Evolutionary conservation across 345 rosid genomes (phyloP).

Genomic region (Eucalyptus paniculata): DNA sequence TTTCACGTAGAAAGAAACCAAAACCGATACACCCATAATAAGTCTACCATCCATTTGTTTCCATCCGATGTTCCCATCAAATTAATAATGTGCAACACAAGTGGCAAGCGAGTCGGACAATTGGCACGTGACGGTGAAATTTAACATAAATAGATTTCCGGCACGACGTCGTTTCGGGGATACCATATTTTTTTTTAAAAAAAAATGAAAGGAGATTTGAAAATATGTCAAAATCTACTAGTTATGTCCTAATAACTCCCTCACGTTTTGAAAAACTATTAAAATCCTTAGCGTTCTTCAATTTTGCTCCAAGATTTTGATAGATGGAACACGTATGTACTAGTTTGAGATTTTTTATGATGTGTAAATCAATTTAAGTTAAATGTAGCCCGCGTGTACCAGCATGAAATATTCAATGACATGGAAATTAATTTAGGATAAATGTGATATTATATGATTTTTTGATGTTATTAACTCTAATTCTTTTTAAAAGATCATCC

Average conservation of each 20-base stretch:
- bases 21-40: background rate
- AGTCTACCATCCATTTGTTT: too few species aligned
- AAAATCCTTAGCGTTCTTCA: too few species aligned
- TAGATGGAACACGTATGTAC: background rate
- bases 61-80: too few species aligned
- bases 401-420: background rate
- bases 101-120: background rate
- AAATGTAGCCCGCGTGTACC: too few species aligned
- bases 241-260: background rate
- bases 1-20: too few species aligned
- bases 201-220: background rate
- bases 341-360: too few species aligned
- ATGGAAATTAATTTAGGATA: too few species aligned
- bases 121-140: background rate
- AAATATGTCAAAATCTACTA: background rate
- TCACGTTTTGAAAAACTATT: background rate
- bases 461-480: background rate
- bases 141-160: too few species aligned
- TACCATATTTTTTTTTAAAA: fast-evolving
- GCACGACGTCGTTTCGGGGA: background rate
- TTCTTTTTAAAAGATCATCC: too few species aligned
- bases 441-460: background rate
- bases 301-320: background rate
- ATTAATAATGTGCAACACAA: background rate
- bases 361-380: too few species aligned